Evolutionary conservation across 2,329 filamentous ascomycete species (phyloP).

Genomic region (Biscogniauxia sp.): DNA sequence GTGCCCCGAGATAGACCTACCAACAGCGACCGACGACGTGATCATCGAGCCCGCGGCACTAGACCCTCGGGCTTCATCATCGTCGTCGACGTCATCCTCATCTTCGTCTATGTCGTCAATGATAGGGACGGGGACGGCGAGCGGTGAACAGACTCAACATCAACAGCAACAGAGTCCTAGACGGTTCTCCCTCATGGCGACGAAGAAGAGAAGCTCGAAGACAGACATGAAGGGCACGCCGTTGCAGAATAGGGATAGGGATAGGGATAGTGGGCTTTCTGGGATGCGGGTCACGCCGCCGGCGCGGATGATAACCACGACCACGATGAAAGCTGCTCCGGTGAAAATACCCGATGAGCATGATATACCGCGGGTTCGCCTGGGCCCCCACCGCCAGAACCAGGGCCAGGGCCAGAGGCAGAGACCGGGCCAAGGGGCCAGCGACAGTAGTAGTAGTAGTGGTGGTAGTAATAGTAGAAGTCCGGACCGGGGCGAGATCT

Average conservation of each 20-base stretch:
- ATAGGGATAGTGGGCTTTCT: not conserved
- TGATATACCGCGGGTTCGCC: conserved; percentile 4
- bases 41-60: conserved; percentile 20
- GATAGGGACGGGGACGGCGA: not conserved
- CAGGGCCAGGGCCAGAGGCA: conserved; percentile 3
- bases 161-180: not conserved
- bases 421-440: conserved; percentile 3
- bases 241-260: not conserved
- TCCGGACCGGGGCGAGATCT: conserved; percentile 25
- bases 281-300: not conserved
- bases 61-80: conserved; percentile 4
- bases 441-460: not conserved
- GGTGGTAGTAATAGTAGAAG: conserved; percentile 1
- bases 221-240: not conserved
- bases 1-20: conserved; percentile 27
- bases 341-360: not conserved
- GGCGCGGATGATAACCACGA: not conserved
- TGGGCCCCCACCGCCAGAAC: conserved; percentile 3
- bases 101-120: not conserved
- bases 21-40: conserved; percentile 24
- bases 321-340: not conserved
- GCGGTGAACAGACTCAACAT: not conserved
- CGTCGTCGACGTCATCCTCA: not conserved
- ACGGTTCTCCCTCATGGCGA: not conserved
- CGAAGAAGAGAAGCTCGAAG: not conserved